Evolutionary conservation across 176 grass and related monocot species (phyloP).

Genomic region (Hordeum vulgare): MorexV3_pseudomolecules_assembly NC_058524.1:612775728-612776227

Average conservation of each 20-base stretch:
- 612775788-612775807: conserved; percentile 88
- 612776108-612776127: conserved; percentile 82
- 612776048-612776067: conserved; percentile 84
- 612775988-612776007: conserved; percentile 68
- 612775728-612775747: conserved; percentile 86
- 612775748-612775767: conserved; percentile 59
- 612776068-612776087: conserved; percentile 86
- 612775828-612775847: conserved; percentile 20
- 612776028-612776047: conserved; percentile 96
- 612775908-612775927: conserved; percentile 50
- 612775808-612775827: conserved; percentile 58
- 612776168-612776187: conserved; percentile 82
- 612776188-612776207: conserved; percentile 89
- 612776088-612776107: conserved; percentile 75
- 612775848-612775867: conserved; percentile 54
- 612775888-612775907: conserved; percentile 49
- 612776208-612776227: conserved; percentile 99
- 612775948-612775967: conserved; percentile 80
- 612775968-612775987: conserved; percentile 81
- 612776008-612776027: conserved; percentile 55
- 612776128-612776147: conserved; percentile 46
- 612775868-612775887: conserved; percentile 59
- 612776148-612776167: conserved; percentile 47
- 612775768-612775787: conserved; percentile 70
- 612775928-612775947: conserved; percentile 44